These are phyloP conservation scores for Nadsonia starkeyi-henricii DNA, from an alignment of 1,139 yeast species.

Conservation along the genomic window DNA sequence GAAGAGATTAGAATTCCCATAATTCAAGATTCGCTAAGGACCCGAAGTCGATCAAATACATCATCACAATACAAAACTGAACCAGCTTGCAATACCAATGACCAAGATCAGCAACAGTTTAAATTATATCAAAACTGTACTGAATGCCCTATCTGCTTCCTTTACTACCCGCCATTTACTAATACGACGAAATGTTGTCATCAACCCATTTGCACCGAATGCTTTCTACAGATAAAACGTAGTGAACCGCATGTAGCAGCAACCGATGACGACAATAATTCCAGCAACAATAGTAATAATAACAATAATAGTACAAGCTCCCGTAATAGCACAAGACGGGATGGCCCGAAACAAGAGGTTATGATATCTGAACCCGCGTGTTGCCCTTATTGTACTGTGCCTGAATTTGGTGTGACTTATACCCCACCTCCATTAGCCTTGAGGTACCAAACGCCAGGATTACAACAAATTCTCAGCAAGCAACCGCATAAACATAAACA, in stretches of 20 bases:
- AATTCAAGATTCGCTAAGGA: conserved; percentile 3
- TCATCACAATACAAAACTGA: conserved; percentile 18
- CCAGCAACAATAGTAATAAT: conserved; percentile 10
- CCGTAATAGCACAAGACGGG: conserved; percentile 5
- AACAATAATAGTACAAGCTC: too few species aligned
- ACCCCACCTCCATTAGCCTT: conserved; percentile 26
- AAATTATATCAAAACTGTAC: conserved; percentile 47
- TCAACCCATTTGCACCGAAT: conserved; percentile 90
- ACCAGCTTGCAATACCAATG: conserved; percentile 11
- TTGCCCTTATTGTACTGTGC: conserved; percentile 89
- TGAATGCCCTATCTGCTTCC: conserved; percentile 92
- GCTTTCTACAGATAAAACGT: conserved; percentile 90
- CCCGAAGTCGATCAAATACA: not conserved
- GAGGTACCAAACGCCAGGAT: not conserved
- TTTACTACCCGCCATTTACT: conserved; percentile 65
- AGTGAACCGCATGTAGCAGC: conserved; percentile 77
- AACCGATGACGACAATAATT: not conserved
- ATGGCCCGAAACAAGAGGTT: conserved; percentile 27
- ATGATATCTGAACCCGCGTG: conserved; percentile 74
- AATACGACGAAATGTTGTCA: conserved; percentile 82
- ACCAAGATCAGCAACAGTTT: conserved; percentile 26
- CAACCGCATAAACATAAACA: conserved; percentile 1
- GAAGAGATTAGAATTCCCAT: conserved; percentile 13
- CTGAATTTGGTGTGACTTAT: conserved; percentile 75
- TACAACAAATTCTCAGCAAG: not conserved